These are phyloP conservation scores for Zasmidium cellare DNA, from an alignment of 2,329 filamentous ascomycete species.

Conservation along the genomic window DNA sequence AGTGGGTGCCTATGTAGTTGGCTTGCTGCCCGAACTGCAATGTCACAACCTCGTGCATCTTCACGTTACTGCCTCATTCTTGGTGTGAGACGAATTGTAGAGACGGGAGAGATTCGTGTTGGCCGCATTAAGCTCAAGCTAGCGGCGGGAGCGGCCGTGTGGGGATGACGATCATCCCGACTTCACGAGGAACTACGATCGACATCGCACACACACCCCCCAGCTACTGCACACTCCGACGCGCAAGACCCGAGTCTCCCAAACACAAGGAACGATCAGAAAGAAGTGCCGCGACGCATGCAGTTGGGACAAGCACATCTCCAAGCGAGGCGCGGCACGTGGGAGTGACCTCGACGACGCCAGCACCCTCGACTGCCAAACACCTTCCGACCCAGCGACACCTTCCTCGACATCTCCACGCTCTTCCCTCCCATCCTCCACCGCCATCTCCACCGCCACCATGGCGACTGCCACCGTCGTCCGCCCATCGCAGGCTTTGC, in stretches of 20 bases:
- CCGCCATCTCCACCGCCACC: no score
- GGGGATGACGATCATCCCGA: background rate
- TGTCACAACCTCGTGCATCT: constrained; percentile 93
- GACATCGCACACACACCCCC: background rate
- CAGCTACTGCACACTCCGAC: background rate
- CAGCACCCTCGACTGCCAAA: background rate
- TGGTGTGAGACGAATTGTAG: background rate
- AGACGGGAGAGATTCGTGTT: background rate
- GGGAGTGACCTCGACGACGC: background rate
- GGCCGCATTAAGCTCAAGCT: background rate
- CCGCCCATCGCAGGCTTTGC: constrained; percentile 43
- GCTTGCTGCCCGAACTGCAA: constrained; percentile 89
- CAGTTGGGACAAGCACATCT: background rate
- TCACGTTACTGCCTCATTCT: background rate
- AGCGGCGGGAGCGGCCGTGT: background rate
- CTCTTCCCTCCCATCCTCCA: background rate
- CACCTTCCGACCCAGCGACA: background rate
- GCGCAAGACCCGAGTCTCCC: background rate
- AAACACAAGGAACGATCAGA: background rate
- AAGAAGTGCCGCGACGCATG: background rate
- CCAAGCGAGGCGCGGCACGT: background rate
- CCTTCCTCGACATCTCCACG: background rate
- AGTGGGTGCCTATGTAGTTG: constrained; percentile 93
- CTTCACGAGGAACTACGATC: background rate
- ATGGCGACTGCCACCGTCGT: constrained; percentile 37